These are phyloP conservation scores for Rhizopus sp. DNA, from an alignment of 371 early-diverging fungal genomes.

Conservation along the genomic window DNA sequence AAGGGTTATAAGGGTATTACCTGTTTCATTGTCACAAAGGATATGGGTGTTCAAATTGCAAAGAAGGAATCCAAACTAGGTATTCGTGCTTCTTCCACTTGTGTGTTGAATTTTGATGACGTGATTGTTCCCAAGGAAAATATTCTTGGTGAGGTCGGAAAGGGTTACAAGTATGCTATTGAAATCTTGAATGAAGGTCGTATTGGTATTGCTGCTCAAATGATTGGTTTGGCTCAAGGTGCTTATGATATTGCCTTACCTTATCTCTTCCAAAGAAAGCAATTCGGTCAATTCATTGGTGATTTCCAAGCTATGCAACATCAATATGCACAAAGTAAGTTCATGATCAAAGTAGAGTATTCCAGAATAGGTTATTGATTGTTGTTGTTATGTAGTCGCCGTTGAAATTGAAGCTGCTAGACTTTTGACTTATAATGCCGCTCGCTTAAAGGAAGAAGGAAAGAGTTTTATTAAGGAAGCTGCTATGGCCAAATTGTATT, in stretches of 20 bases:
- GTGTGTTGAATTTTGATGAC: conserved; percentile 92
- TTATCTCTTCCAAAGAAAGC: conserved; percentile 78
- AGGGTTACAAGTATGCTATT: conserved; percentile 86
- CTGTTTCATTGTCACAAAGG: conserved; percentile 95
- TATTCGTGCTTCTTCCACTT: conserved; percentile 95
- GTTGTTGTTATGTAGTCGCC: conserved; percentile 52
- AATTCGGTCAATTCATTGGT: conserved; percentile 87
- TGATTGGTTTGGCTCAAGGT: conserved; percentile 97
- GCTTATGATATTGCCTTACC: conserved; percentile 86
- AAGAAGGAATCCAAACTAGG: conserved; percentile 98
- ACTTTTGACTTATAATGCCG: conserved; percentile 96
- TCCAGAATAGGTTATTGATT: not conserved
- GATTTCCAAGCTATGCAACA: conserved; percentile 97
- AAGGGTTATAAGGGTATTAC: conserved; percentile 98
- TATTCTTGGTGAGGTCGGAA: conserved; percentile 75
- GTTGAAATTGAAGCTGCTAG: conserved; percentile 97
- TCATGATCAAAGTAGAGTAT: conserved; percentile 13
- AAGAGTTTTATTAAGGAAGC: conserved; percentile 91
- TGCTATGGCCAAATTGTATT: conserved; percentile 97
- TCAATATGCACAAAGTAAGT: conserved; percentile 85
- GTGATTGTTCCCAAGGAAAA: conserved; percentile 86
- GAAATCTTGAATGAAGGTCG: conserved; percentile 98
- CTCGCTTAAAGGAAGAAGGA: conserved; percentile 94
- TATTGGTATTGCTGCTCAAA: conserved; percentile 98
- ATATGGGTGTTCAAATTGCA: conserved; percentile 91